Base-by-base conservation (phyloP, 768 basidiomycete species). In the Daedaleopsis nitida region DNA sequence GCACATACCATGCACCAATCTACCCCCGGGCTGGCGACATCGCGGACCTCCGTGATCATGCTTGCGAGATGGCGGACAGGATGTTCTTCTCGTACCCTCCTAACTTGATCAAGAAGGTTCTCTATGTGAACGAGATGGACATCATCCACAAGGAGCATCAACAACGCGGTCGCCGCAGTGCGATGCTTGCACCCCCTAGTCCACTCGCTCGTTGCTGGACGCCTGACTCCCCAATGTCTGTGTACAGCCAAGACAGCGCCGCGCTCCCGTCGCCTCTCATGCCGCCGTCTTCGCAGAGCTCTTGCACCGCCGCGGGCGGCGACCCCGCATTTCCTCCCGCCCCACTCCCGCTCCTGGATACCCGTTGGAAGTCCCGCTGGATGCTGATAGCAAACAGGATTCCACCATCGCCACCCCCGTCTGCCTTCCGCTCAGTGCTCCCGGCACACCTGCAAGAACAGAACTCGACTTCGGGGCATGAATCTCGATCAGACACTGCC, bases 1-100 rank as follows among this genome's bases (percentile, higher is more conserved):
- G 47, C 23, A 21, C 19, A 2, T 49, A 49, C 47, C 52, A 57
- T 24, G 19, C 55, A 8, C 43, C 55, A 16, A 57, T 64, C 55
- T 64, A 59, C 19, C 62, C 62, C 1, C 58, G 62, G 16, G 1
- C 59, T 14, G 62, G 62, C 35, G 58, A 64, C 50, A 38, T 64
- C 32, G 10, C 34, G 14, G 49, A 58, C 2, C 24, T 64, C 23
- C 58, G 58, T 43, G 55, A 64, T 27, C 58, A 58, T 5, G 35
- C 35, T 27, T 55, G 58, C 45, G 62, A 64, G 58, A 39, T 34
- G 45, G 13, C 24, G 21, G 62, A 64, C 54, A 39, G 62, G 8
- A 44, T 43, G 19, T 64, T 56, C 50, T 44, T 59, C 50, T 16
- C 35, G 35, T 52, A 48, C 17, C 62, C 62, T 1, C 39, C 58